phyloP scores from a whole-genome alignment of 805 yeast species.

The Lipomyces mesembrius region DNA sequence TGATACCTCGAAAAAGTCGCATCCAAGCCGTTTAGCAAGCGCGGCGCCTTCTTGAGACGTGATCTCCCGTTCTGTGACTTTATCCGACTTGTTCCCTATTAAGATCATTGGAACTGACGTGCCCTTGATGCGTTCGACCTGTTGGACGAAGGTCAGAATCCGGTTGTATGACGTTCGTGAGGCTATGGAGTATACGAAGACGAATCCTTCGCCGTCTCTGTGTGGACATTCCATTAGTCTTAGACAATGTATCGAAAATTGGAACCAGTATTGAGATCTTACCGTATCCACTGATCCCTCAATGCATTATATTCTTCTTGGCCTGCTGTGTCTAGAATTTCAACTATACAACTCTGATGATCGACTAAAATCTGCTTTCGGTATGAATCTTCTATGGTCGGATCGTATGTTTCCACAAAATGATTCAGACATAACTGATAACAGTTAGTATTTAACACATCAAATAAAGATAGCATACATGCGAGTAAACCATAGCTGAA shows the following conservation, averaged over 20 bases:
- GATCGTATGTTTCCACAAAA: conserved; percentile 83
- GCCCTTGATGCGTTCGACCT: conserved; percentile 82
- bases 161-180: conserved; percentile 78
- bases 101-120: conserved; percentile 84
- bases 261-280: conserved; percentile 2
- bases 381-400: conserved; percentile 96
- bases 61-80: conserved; percentile 72
- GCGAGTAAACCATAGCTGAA: background rate
- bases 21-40: conserved; percentile 84
- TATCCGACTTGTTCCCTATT: conserved; percentile 90
- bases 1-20: conserved; percentile 86
- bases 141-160: conserved; percentile 76
- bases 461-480: background rate
- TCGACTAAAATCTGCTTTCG: conserved; percentile 86
- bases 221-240: background rate
- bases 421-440: conserved; percentile 32
- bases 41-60: conserved; percentile 53
- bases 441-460: background rate
- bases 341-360: conserved; percentile 83
- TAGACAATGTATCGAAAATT: background rate
- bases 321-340: conserved; percentile 91
- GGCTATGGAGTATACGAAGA: conserved; percentile 83
- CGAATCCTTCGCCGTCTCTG: conserved; percentile 86
- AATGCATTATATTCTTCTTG: conserved; percentile 94
- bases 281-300: conserved; percentile 63